A percentile compares a stretch with the other conserved stretches of the same genome.
Evolutionary conservation across 208 protist species (phyloP).

Genomic region (Trypanosoma cruzi): DNA sequence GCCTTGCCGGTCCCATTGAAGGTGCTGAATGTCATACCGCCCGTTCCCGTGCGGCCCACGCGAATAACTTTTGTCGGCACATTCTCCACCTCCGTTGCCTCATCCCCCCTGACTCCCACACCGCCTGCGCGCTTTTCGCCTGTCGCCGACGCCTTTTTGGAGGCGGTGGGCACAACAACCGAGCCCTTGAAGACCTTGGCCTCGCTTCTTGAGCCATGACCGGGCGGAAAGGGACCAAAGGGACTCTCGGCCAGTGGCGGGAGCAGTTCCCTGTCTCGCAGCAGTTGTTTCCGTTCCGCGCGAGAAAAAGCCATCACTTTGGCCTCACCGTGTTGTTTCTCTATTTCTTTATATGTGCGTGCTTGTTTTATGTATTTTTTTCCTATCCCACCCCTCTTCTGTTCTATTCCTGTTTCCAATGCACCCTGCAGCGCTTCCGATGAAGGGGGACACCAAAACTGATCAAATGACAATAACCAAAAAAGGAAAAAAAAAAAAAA

Average conservation of each 20-base stretch:
- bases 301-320: slow-evolving; percentile 49
- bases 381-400: slow-evolving; percentile 21
- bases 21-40: slow-evolving; percentile 84
- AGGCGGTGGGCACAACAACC: slow-evolving; percentile 12
- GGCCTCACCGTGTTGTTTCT: too few relatives aligned
- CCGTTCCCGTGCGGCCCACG: slow-evolving; percentile 76
- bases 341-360: neutral
- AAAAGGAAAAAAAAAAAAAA: too few relatives aligned
- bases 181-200: slow-evolving; percentile 35
- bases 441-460: too few relatives aligned
- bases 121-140: neutral
- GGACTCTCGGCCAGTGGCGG: slow-evolving; percentile 83
- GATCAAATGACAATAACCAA: neutral
- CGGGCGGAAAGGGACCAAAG: slow-evolving; percentile 78
- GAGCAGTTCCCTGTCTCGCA: slow-evolving; percentile 65
- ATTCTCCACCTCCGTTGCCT: neutral
- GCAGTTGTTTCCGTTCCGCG: slow-evolving; percentile 53
- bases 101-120: too few relatives aligned
- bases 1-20: slow-evolving; percentile 59
- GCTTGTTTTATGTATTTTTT: slow-evolving; percentile 5
- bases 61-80: slow-evolving; percentile 38
- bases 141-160: slow-evolving; percentile 23
- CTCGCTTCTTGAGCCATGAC: slow-evolving; percentile 36
- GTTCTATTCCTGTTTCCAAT: neutral
- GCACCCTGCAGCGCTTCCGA: too few relatives aligned